Conservation (phyloP, 2,329 filamentous ascomycete species). For the Calonectria ilicicola region DNA sequence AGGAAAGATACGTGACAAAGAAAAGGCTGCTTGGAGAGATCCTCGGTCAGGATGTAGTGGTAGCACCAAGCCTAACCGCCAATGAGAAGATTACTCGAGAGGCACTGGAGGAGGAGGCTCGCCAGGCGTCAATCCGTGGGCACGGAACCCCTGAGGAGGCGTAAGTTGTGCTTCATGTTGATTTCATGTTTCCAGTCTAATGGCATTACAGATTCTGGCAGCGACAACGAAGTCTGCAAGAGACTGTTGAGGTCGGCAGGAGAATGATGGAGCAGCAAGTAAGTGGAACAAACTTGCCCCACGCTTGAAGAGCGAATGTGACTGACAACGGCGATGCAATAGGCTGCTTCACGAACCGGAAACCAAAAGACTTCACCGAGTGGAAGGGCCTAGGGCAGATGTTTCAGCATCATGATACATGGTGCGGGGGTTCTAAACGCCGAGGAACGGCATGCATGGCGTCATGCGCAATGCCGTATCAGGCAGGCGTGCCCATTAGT, state of each 20-base stretch:
- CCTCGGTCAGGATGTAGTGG: constrained; percentile 68
- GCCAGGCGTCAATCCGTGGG: constrained; percentile 61
- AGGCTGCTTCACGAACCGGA: constrained; percentile 27
- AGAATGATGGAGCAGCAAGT: constrained; percentile 64
- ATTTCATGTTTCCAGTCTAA: constrained; percentile 33
- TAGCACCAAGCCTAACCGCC: constrained; percentile 60
- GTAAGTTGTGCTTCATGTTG: constrained; percentile 48
- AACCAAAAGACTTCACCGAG: constrained; percentile 36
- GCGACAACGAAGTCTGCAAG: constrained; percentile 67
- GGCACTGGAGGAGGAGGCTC: constrained; percentile 73
- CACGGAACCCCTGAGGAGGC: constrained; percentile 64
- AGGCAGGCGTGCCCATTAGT: background rate
- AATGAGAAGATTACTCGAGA: constrained; percentile 74
- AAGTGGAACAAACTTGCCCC: constrained; percentile 13
- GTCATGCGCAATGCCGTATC: background rate
- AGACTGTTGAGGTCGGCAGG: constrained; percentile 69
- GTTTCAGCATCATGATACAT: background rate
- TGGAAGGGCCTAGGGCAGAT: constrained; percentile 29
- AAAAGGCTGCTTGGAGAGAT: constrained; percentile 83
- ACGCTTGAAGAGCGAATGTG: background rate
- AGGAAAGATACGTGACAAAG: constrained; percentile 83
- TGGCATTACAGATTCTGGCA: constrained; percentile 66
- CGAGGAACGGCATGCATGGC: background rate
- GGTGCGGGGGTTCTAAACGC: background rate
- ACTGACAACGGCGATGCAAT: constrained; percentile 23